Conservation (phyloP, 352 stramenopile species). For the Pelagophyceae sp. region DNA sequence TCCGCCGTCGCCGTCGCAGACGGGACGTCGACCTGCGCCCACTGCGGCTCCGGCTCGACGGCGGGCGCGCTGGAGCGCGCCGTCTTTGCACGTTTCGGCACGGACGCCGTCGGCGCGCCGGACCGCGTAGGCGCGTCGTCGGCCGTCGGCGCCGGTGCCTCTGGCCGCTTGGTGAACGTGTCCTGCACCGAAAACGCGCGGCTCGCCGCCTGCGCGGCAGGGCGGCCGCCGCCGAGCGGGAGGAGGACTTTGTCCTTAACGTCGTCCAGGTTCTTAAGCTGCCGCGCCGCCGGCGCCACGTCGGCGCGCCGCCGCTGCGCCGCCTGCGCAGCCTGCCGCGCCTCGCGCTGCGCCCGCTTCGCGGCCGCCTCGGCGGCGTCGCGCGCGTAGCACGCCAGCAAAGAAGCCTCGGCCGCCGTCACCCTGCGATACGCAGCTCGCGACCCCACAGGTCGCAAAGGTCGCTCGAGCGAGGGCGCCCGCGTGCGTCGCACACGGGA, state of each 20-base stretch:
- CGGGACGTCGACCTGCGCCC: background rate
- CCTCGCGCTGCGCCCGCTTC: background rate
- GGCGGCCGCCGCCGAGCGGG: background rate
- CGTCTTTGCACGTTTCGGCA: constrained; percentile 3
- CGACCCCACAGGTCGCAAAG: no score
- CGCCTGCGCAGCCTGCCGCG: no score
- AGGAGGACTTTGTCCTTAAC: background rate
- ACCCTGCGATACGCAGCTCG: no score
- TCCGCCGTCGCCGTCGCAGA: background rate
- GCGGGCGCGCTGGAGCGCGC: background rate
- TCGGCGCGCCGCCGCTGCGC: background rate
- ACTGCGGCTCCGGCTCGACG: background rate
- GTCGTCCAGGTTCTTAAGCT: background rate
- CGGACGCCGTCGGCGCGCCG: background rate
- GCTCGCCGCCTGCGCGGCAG: background rate
- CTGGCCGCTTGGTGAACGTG: background rate
- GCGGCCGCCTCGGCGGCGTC: background rate
- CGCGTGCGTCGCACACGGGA: no score
- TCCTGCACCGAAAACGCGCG: background rate
- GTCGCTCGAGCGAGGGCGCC: no score
- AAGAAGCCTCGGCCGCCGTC: background rate
- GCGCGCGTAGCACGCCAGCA: background rate
- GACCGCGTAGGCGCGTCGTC: background rate
- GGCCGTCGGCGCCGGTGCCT: background rate
- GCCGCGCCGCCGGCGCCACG: background rate